phyloP scores from a whole-genome alignment of 1,284 basidiomycete genomes.

The Naganishia albida region DNA sequence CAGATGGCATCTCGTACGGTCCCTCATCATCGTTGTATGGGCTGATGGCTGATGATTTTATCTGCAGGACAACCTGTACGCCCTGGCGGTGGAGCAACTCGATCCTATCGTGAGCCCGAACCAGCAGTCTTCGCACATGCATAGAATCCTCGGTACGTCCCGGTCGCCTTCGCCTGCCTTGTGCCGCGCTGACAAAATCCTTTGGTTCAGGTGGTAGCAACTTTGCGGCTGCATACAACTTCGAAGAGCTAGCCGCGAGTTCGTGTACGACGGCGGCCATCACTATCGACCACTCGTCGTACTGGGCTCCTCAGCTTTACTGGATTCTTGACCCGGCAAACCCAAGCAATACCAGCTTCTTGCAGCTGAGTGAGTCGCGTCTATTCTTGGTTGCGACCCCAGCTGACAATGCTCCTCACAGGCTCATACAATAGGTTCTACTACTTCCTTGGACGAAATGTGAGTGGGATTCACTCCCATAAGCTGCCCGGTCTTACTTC shows the following conservation, averaged over 20 bases:
- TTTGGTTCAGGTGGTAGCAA: constrained; percentile 35
- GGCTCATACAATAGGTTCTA: constrained; percentile 43
- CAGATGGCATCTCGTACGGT: constrained; percentile 23
- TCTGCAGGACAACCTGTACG: constrained; percentile 17
- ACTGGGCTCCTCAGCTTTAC: constrained; percentile 35
- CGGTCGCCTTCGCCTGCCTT: background rate
- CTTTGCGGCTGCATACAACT: constrained; percentile 44
- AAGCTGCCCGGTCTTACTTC: constrained; percentile 31
- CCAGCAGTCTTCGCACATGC: constrained; percentile 33
- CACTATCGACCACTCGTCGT: constrained; percentile 43
- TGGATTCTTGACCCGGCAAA: constrained; percentile 29
- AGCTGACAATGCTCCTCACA: background rate
- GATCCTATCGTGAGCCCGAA: constrained; percentile 36
- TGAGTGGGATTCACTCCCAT: constrained; percentile 11
- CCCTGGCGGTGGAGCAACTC: constrained; percentile 31
- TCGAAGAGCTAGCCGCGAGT: constrained; percentile 35
- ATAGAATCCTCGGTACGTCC: constrained; percentile 30
- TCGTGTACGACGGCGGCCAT: constrained; percentile 40
- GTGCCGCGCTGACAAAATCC: background rate
- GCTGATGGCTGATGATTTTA: background rate
- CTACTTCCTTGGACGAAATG: constrained; percentile 42
- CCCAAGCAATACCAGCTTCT: constrained; percentile 27
- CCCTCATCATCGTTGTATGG: background rate
- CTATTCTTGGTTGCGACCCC: background rate
- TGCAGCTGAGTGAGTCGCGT: constrained; percentile 23